These are phyloP conservation scores for Lantana camara DNA, from an alignment of 257 asterid genomes.

Conservation along the genomic window DNA sequence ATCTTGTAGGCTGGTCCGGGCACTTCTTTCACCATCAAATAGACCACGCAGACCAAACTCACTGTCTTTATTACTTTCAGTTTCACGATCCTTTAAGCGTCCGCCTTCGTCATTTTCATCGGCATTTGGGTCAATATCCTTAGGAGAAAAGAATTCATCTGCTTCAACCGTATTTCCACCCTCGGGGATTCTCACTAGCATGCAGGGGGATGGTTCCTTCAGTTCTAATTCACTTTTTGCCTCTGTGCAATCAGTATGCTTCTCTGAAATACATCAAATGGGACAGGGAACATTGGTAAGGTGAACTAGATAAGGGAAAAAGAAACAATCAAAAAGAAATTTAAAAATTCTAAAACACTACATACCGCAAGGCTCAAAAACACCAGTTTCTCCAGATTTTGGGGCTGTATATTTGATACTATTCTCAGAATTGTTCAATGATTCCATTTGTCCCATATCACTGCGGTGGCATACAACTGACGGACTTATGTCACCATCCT, in stretches of 20 bases:
- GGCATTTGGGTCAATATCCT: slow-evolving; percentile 14
- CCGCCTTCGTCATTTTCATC: slow-evolving; percentile 30
- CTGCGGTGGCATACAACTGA: not conserved
- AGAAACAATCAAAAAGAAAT: not conserved
- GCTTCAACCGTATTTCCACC: slow-evolving; percentile 18
- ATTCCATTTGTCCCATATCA: slow-evolving; percentile 23
- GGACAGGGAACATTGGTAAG: slow-evolving; percentile 15
- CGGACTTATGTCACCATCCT: not conserved
- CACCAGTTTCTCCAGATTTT: slow-evolving; percentile 24
- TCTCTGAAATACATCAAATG: slow-evolving; percentile 29
- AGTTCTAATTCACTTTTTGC: slow-evolving; percentile 13
- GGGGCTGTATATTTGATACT: slow-evolving; percentile 5
- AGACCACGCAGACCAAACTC: slow-evolving; percentile 9
- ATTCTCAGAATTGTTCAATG: slow-evolving; percentile 15
- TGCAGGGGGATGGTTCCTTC: slow-evolving; percentile 19
- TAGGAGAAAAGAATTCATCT: slow-evolving; percentile 15
- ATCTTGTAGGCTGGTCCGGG: slow-evolving; percentile 21
- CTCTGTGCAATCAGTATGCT: not conserved
- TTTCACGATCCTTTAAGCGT: slow-evolving; percentile 9
- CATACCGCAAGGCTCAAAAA: slow-evolving; percentile 27
- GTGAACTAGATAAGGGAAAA: slow-evolving; percentile 6
- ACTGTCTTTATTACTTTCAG: slow-evolving; percentile 10
- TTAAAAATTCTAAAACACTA: slow-evolving; percentile 8
- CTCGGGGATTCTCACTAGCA: slow-evolving; percentile 11
- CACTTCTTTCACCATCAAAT: slow-evolving; percentile 29